Conservation (phyloP, 2,329 filamentous ascomycete species). For the Xylariomycetidae sp. region DNA sequence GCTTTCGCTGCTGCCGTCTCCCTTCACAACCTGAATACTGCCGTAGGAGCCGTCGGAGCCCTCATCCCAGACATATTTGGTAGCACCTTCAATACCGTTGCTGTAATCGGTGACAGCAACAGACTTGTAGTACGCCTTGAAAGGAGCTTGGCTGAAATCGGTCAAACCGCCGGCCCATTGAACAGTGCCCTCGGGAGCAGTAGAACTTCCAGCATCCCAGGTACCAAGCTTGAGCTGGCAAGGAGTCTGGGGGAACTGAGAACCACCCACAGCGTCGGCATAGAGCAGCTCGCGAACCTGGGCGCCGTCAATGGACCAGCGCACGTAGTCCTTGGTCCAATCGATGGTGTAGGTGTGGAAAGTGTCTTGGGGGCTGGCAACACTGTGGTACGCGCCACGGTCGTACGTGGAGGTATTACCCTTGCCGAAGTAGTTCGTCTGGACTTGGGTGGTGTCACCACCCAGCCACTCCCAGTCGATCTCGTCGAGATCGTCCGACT, state of each 20-base stretch:
- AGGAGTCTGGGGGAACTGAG: conserved; percentile 67
- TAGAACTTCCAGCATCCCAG: conserved; percentile 56
- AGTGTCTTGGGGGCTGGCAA: conserved; percentile 47
- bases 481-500: conserved; percentile 88
- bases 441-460: conserved; percentile 66
- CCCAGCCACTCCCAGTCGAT: conserved; percentile 98
- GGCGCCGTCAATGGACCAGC: conserved; percentile 61
- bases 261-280: conserved; percentile 52
- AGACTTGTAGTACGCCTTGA: conserved; percentile 53
- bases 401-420: conserved; percentile 65
- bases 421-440: conserved; percentile 82
- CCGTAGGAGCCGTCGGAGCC: conserved; percentile 45
- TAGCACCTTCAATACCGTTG: conserved; percentile 43
- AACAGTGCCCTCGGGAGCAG: conserved; percentile 66
- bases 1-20: conserved; percentile 22
- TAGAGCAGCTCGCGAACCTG: conserved; percentile 58
- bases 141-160: conserved; percentile 48
- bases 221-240: conserved; percentile 67
- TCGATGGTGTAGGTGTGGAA: conserved; percentile 65
- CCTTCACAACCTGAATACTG: conserved; percentile 47
- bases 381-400: conserved; percentile 59
- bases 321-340: conserved; percentile 60
- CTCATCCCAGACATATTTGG: conserved; percentile 46
- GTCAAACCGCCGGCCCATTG: conserved; percentile 60
- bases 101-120: conserved; percentile 51